Evolutionary conservation across 1,284 basidiomycete genomes (phyloP), one percentile per base, ranked within the genome.

Genomic region (Sanghuangporus weigelae): DNA sequence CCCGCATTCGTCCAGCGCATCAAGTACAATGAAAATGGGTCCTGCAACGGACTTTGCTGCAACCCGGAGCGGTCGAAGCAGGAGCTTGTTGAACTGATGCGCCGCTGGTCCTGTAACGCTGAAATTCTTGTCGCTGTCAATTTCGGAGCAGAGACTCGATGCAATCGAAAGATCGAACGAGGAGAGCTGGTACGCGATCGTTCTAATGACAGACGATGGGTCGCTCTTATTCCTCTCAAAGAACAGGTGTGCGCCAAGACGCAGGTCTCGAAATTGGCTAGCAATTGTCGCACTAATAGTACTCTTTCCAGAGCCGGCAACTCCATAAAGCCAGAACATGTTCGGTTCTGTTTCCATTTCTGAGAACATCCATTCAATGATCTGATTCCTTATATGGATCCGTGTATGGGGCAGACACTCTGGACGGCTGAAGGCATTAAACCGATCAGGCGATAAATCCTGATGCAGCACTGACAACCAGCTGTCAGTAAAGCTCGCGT

Each of bases 301-400:
- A 53, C 62, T 64, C 51, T 68, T 63, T 14, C 74, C 73, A 8
- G 67, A 61, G 58, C 73, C 73, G 16, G 73, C 72, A 53, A 73
- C 72, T 56, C 73, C 73, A 67, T 73, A 71, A 67, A 71, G 60
- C 60, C 60, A 62, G 23, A 62, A 11, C 2, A 60, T 35, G 36
- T 60, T 60, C 59, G n/a, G 31, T 10, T 38, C 38, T 14, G 48
- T 23, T 7, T 44, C 59, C 11, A 19, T 14, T 12, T 19, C 46
- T 19, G 46, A 49, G 38, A 3, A 5, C 23, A 54, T 16, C 48
- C 59, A 51, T 11, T 50, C 36, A 3, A 44, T 53, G 7, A 60
- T 31, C 16, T n/a, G 2, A 12, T 60, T 12, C 14, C 14, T 31
- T n/a, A 53, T 42, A 10, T 36, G 49, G 7, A 19, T 10, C 8